Evolutionary conservation across 306 rosid genomes (phyloP).

Genomic region (Carpinus fangiana): DNA sequence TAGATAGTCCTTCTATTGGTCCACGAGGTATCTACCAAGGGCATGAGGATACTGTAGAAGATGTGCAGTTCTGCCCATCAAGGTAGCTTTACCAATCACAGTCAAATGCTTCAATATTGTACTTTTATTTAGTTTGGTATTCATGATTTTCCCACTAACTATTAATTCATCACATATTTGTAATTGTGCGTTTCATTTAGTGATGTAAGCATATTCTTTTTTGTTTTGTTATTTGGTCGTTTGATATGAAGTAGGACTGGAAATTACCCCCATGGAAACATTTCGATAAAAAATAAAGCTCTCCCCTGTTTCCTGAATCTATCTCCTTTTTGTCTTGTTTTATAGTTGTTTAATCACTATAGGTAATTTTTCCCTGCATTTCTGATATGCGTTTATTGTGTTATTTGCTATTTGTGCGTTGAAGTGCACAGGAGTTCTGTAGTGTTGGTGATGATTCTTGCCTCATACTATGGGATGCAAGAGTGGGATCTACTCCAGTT

Average conservation of each 20-base stretch:
- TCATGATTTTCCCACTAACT: neutral
- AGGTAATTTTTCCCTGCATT: constrained; percentile 21
- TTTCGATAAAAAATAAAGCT: neutral
- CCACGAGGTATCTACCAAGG: constrained; percentile 93
- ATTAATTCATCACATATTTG: neutral
- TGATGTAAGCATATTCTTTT: neutral
- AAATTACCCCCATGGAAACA: neutral
- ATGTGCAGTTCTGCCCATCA: constrained; percentile 92
- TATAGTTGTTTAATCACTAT: constrained; percentile 17
- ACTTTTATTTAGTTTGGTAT: neutral
- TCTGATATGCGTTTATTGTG: neutral
- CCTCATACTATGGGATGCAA: constrained; percentile 98
- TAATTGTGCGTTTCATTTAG: neutral
- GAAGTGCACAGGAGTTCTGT: constrained; percentile 97
- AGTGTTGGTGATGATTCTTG: constrained; percentile 99
- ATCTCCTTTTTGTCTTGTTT: neutral
- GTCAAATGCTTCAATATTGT: constrained; percentile 1
- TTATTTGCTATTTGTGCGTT: constrained; percentile 9
- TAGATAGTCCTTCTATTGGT: constrained; percentile 82
- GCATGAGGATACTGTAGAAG: constrained; percentile 95
- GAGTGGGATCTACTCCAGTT: constrained; percentile 77
- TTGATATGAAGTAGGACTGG: neutral
- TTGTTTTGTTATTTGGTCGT: neutral
- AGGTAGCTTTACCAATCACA: constrained; percentile 47
- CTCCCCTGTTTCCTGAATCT: neutral